Evolutionary conservation across 257 asterid genomes (phyloP), one percentile per base, ranked within the genome.

Genomic region (Scutellaria barbata): DNA sequence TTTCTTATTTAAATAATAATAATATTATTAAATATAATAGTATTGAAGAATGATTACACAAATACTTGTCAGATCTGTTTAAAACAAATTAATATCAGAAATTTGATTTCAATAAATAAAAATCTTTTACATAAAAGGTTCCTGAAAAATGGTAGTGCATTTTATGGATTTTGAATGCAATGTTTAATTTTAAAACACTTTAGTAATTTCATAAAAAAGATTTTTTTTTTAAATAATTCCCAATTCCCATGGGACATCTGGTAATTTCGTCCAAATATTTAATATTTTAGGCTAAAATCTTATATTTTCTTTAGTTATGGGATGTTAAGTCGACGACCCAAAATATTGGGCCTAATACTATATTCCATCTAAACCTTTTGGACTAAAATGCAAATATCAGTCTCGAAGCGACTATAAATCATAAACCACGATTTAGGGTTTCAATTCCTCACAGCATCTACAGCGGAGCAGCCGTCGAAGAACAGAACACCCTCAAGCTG

Each of bases 391-490:
- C 17, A 79, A 72, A 45, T 56, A 16, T 7, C 3, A 14, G 7
- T 22, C 5, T 25, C 12, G 46, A 22, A 10, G 20, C n/a, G 30
- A 41, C 64, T 72, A 73, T 73, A 80, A 58, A 59, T 20, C 0
- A 42, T 50, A 76, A 76, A 65, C 72, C 60, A 18, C 51, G 5
- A 6, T 7, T 39, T 72, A 77, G 87, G 83, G 81, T 80, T 83
- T 72, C 39, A 16, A 7, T 25, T 55, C 53, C 66, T n/a, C 71
- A 5, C 10, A 48, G 57, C 56, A 71, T 30, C 4, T 42, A 40
- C 5, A 70, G 59, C 68, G 61, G 58, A 76, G 80, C 77, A 45
- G 79, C 81, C 83, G 82, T 61, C 73, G 30, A 46, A 53, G 81
- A 40, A 2, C 35, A 30, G 17, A 30, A 14, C 17, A 13, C 4